Evolutionary conservation across 1,139 yeast genomes (phyloP).

Genomic region (Blastobotrys raffinosifermentans): DNA sequence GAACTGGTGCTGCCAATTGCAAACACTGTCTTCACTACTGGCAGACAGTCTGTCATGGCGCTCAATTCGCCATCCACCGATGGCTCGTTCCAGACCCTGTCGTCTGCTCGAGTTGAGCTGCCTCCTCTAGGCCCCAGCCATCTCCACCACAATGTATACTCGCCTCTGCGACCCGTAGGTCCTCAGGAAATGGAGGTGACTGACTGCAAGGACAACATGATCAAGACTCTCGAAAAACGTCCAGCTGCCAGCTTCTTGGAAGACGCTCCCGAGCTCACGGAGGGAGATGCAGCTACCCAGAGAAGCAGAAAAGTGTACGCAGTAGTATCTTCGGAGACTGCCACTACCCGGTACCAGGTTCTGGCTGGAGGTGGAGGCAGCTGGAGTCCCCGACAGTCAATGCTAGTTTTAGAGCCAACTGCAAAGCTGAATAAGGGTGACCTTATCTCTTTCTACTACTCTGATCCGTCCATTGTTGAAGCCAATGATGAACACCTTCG

Average conservation of each 20-base stretch:
- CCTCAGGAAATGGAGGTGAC: slow-evolving; percentile 36
- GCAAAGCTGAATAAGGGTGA: slow-evolving; percentile 45
- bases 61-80: slow-evolving; percentile 12
- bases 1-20: slow-evolving; percentile 28
- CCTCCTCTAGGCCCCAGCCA: slow-evolving; percentile 17
- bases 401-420: slow-evolving; percentile 54
- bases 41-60: slow-evolving; percentile 24
- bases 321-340: slow-evolving; percentile 4
- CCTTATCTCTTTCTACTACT: slow-evolving; percentile 43
- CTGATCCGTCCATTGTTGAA: slow-evolving; percentile 10
- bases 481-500: slow-evolving; percentile 2
- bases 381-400: slow-evolving; percentile 59
- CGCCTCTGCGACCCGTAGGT: slow-evolving; percentile 23
- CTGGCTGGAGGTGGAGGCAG: slow-evolving; percentile 59
- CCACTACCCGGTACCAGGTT: slow-evolving; percentile 35
- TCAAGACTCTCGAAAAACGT: slow-evolving; percentile 43
- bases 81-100: slow-evolving; percentile 16
- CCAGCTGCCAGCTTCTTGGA: slow-evolving; percentile 52
- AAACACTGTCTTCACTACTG: slow-evolving; percentile 31
- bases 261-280: slow-evolving; percentile 37
- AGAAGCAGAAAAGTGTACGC: slow-evolving; percentile 14
- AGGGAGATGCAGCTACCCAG: slow-evolving; percentile 37
- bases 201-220: slow-evolving; percentile 44
- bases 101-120: slow-evolving; percentile 14
- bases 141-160: slow-evolving; percentile 10